A percentile compares a stretch with the other conserved stretches of the same genome.
Evolutionary conservation across 495 filamentous ascomycete species (phyloP).

Genomic region (Penicillium coprophilum): DNA sequence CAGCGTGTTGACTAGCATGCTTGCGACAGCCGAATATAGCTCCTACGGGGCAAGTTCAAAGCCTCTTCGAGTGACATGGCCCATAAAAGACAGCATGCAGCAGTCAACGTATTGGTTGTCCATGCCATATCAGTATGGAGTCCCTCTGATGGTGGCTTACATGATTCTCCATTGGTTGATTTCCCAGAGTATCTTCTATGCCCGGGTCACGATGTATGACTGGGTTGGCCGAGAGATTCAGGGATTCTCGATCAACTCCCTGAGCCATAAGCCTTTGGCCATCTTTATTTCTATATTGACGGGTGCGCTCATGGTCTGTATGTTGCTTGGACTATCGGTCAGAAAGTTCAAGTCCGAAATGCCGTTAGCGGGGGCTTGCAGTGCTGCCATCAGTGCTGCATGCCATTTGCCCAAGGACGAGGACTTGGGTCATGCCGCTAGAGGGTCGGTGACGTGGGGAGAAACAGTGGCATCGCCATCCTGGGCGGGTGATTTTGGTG

Average conservation of each 20-base stretch:
- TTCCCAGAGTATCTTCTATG: constrained; percentile 43
- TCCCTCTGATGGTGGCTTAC: constrained; percentile 29
- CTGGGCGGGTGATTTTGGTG: neutral
- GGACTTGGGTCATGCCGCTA: neutral
- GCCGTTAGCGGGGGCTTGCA: constrained; percentile 43
- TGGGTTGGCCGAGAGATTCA: neutral
- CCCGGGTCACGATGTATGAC: constrained; percentile 21
- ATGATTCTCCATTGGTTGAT: constrained; percentile 42
- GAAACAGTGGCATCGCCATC: neutral
- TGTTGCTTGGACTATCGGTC: constrained; percentile 17
- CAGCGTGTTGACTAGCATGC: constrained; percentile 42
- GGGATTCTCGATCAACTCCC: constrained; percentile 15
- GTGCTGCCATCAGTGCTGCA: constrained; percentile 46
- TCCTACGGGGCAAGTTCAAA: constrained; percentile 30
- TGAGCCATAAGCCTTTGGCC: constrained; percentile 31
- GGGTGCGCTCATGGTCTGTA: constrained; percentile 17
- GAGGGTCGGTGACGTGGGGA: constrained; percentile 13
- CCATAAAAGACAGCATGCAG: constrained; percentile 39
- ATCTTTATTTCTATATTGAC: constrained; percentile 30
- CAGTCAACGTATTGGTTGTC: constrained; percentile 42
- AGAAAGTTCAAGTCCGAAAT: constrained; percentile 33
- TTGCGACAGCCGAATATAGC: constrained; percentile 37
- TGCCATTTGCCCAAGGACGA: constrained; percentile 15
- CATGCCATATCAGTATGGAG: constrained; percentile 39
- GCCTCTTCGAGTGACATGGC: constrained; percentile 47